Evolutionary conservation across 2,329 filamentous ascomycete genomes (phyloP), one percentile per base, ranked within the genome.

Genomic region (Diaporthe sp.): DNA sequence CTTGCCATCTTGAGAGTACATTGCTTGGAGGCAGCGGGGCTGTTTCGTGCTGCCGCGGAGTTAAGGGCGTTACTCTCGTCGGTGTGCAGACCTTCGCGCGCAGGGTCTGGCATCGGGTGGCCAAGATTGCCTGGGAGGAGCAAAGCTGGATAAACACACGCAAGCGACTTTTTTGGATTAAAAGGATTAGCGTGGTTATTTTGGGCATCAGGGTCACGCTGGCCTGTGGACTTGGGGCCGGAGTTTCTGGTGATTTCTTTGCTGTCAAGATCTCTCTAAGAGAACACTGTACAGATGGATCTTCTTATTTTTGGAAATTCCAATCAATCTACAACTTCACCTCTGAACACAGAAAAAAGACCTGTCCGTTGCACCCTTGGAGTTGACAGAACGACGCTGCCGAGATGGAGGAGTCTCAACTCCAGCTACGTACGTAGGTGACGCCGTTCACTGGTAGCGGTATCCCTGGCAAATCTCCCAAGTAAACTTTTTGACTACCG

Each of bases 141-240:
- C 49, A 53, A 31, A 28, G 65, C 65, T 70, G 34, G 65, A 55
- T 55, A 42, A 37, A 55, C 49, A 55, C 20, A 55, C 20, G 55
- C 42, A 70, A 70, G 65, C 65, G 65, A 70, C 42, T 20, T 70
- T 55, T 42, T 31, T 55, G 65, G 65, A 55, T 70, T 31, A 70
- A 70, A 70, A 70, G 65, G 65, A 65, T 17, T 55, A 70, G 65
- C 65, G 65, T 70, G 65, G 47, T 70, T 70, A 55, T 68, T 70
- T 70, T 70, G 65, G 63, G 65, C 65, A 55, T 70, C 65, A 70
- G 15, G 65, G 65, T 70, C 65, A 70, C 49, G 65, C 65, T 55
- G 49, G 65, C 47, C 49, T 70, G 49, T 70, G 65, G 65, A 53
- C 47, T 51, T 70, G 47, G 49, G 65, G 49, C 49, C 65, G 65